These are phyloP conservation scores for Polyplosphaeria fusca DNA, from an alignment of 495 filamentous ascomycete species.

Conservation along the genomic window DNA sequence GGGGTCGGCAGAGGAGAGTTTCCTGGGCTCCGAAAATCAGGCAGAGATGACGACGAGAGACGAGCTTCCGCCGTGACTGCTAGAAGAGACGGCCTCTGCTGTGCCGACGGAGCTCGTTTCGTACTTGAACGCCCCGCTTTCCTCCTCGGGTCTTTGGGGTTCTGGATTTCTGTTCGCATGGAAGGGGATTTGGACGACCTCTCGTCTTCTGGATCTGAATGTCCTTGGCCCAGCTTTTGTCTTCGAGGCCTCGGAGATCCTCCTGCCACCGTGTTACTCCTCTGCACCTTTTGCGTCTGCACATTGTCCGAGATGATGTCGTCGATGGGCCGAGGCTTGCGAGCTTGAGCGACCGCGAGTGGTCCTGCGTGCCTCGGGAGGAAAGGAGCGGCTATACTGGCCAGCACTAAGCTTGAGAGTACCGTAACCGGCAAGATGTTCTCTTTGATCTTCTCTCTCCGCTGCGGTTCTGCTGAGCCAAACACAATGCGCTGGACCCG, in stretches of 20 bases:
- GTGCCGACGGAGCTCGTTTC: slow-evolving; percentile 30
- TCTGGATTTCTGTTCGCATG: slow-evolving; percentile 12
- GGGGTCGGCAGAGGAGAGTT: slow-evolving; percentile 45
- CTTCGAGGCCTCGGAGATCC: slow-evolving; percentile 48
- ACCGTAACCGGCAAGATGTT: slow-evolving; percentile 70
- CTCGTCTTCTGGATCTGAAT: slow-evolving; percentile 33
- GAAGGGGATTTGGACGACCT: slow-evolving; percentile 13
- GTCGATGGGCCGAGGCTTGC: slow-evolving; percentile 58
- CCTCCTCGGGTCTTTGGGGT: slow-evolving; percentile 19
- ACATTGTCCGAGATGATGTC: slow-evolving; percentile 55
- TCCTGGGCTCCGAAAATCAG: slow-evolving; percentile 50
- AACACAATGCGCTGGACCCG: slow-evolving; percentile 78
- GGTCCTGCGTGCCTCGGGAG: slow-evolving; percentile 57
- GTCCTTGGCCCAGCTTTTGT: slow-evolving; percentile 44
- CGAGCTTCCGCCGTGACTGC: slow-evolving; percentile 36
- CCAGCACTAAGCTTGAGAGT: slow-evolving; percentile 66
- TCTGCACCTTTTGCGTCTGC: slow-evolving; percentile 49
- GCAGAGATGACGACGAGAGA: slow-evolving; percentile 65
- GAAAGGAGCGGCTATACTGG: slow-evolving; percentile 53
- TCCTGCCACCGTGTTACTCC: slow-evolving; percentile 62
- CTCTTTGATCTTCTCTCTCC: slow-evolving; percentile 68
- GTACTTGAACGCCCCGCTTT: slow-evolving; percentile 23
- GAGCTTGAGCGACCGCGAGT: slow-evolving; percentile 68
- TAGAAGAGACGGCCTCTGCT: slow-evolving; percentile 26
- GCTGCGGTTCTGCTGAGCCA: slow-evolving; percentile 57